Evolutionary conservation across 1,139 yeast genomes (phyloP).

Genomic region (Lodderomyces pseudojiufengensis): DNA sequence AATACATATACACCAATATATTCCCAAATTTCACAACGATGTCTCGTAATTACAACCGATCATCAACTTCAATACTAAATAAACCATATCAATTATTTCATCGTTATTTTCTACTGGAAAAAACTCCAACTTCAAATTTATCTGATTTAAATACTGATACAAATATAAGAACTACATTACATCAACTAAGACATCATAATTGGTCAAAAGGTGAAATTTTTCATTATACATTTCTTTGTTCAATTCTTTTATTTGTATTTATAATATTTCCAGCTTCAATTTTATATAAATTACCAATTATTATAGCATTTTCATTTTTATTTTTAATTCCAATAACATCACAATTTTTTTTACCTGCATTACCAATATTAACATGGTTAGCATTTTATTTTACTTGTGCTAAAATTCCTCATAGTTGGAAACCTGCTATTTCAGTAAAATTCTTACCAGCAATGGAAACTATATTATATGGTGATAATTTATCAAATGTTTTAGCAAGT

Average conservation of each 20-base stretch:
- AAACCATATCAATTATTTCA: conserved; percentile 46
- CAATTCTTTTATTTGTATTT: conserved; percentile 50
- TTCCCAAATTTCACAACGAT: too few species aligned
- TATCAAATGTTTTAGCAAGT: conserved; percentile 82
- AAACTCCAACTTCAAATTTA: conserved; percentile 50
- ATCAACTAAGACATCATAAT: conserved; percentile 46
- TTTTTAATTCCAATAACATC: conserved; percentile 71
- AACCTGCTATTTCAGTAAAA: conserved; percentile 88
- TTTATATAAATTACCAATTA: conserved; percentile 42
- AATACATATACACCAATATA: too few species aligned
- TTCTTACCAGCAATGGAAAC: conserved; percentile 94
- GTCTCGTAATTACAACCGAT: neutral
- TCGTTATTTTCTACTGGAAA: conserved; percentile 56
- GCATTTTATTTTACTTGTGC: conserved; percentile 78
- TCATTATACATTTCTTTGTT: conserved; percentile 50
- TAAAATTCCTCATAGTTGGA: conserved; percentile 70
- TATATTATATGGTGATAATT: conserved; percentile 87
- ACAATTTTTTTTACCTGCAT: conserved; percentile 81
- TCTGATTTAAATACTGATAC: conserved; percentile 60
- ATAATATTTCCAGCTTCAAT: conserved; percentile 52
- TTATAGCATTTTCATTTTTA: conserved; percentile 32
- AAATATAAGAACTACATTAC: conserved; percentile 48
- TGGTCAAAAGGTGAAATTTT: conserved; percentile 44
- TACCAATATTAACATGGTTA: conserved; percentile 88
- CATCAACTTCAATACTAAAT: conserved; percentile 25